phyloP scores from a whole-genome alignment of 2,329 filamentous ascomycete species.

The Mollisia scopiformis region DNA sequence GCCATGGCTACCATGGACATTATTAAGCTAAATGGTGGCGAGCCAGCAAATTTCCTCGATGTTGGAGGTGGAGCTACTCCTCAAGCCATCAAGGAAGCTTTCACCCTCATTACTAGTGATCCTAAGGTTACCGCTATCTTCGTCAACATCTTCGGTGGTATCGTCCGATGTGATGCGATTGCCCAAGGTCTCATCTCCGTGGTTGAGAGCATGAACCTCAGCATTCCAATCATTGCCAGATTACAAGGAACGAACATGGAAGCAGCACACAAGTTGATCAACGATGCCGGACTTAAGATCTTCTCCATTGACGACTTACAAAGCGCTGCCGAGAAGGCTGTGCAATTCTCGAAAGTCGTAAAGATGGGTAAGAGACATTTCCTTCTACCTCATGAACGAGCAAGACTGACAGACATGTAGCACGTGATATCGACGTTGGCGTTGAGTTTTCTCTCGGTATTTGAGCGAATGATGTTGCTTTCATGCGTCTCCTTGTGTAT shows the following conservation, averaged over 20 bases:
- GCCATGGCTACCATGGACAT: slow-evolving; percentile 99
- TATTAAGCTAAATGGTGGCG: slow-evolving; percentile 98
- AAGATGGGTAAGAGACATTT: slow-evolving; percentile 78
- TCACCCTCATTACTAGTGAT: slow-evolving; percentile 98
- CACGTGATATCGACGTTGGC: slow-evolving; percentile 94
- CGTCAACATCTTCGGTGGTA: slow-evolving; percentile 99
- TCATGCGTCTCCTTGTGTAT: slow-evolving; percentile 34
- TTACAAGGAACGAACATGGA: slow-evolving; percentile 99
- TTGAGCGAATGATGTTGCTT: slow-evolving; percentile 46
- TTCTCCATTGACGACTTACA: slow-evolving; percentile 99
- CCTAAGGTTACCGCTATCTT: slow-evolving; percentile 98
- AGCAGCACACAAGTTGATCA: slow-evolving; percentile 87
- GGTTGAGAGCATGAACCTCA: slow-evolving; percentile 90
- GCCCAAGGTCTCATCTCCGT: slow-evolving; percentile 95
- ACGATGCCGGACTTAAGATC: slow-evolving; percentile 98
- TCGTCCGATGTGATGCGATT: slow-evolving; percentile 96
- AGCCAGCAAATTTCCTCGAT: slow-evolving; percentile 97
- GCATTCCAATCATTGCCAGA: slow-evolving; percentile 95
- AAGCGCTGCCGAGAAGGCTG: slow-evolving; percentile 94
- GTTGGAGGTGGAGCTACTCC: slow-evolving; percentile 97
- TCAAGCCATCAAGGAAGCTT: slow-evolving; percentile 94
- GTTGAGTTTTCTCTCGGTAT: slow-evolving; percentile 96
- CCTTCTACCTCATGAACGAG: neutral
- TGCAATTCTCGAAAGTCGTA: slow-evolving; percentile 98
- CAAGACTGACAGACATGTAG: slow-evolving; percentile 46